Percentiles rank a stretch among this genome's conserved stretches.
These are phyloP conservation scores for Diutina sp. DNA, from an alignment of 1,139 yeast species.

Conservation along the genomic window DNA sequence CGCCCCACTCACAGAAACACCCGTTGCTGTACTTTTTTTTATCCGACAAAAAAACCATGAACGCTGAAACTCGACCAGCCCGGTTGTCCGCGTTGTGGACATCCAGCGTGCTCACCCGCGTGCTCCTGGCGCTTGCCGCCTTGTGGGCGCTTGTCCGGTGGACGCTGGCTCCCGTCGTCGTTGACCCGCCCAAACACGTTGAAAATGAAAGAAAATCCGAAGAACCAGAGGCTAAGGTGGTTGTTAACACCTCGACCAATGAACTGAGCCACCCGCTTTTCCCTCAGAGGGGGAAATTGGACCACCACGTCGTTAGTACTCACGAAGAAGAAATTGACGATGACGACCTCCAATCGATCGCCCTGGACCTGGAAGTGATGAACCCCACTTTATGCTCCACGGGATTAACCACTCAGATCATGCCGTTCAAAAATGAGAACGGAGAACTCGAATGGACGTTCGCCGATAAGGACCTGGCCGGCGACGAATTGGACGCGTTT, in stretches of 20 bases:
- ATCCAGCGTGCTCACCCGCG: neutral
- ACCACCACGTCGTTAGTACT: neutral
- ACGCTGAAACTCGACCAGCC: neutral
- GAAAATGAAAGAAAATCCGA: too few species aligned
- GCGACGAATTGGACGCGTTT: constrained; percentile 17
- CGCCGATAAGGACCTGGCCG: constrained; percentile 23
- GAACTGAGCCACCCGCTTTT: neutral
- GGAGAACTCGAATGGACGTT: constrained; percentile 52
- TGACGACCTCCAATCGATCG: neutral
- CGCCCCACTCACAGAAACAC: neutral
- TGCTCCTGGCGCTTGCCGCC: neutral
- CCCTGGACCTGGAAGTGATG: neutral
- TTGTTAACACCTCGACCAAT: too few species aligned
- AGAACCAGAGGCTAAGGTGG: too few species aligned
- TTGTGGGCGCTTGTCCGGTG: neutral
- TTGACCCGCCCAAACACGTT: neutral
- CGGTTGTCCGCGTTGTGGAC: neutral
- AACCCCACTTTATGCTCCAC: constrained; percentile 28
- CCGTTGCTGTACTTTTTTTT: neutral
- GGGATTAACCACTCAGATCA: constrained; percentile 29
- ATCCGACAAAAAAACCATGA: neutral
- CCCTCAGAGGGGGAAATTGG: neutral
- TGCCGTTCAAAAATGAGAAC: constrained; percentile 36
- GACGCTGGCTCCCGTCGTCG: neutral
- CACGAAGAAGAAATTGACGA: neutral